Conservation (phyloP, 2,329 filamentous ascomycete species). For the Laburnicola sp. region DNA sequence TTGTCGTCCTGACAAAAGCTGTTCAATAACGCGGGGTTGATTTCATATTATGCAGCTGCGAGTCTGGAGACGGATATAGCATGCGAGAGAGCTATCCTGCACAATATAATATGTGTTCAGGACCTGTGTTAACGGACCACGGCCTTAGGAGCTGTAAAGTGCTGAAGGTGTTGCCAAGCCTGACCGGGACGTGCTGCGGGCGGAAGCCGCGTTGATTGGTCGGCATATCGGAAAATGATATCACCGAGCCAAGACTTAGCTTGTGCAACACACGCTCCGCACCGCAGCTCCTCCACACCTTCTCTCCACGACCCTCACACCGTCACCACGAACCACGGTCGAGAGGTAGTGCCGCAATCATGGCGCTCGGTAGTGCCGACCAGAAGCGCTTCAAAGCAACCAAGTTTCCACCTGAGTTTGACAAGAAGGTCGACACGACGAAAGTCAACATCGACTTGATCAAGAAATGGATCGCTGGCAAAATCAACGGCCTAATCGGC, state of each 20-base stretch:
- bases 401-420: slow-evolving; percentile 93
- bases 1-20: too few species aligned
- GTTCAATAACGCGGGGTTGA: too few species aligned
- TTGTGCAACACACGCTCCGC: background rate
- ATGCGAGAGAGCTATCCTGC: too few species aligned
- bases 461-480: slow-evolving; percentile 96
- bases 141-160: background rate
- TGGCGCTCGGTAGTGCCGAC: slow-evolving; percentile 78
- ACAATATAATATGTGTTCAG: too few species aligned
- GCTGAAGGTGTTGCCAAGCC: background rate
- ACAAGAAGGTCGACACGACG: slow-evolving; percentile 91
- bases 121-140: too few species aligned
- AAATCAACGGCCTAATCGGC: slow-evolving; percentile 82
- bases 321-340: slow-evolving; percentile 2
- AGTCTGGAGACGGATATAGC: too few species aligned
- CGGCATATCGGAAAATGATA: background rate
- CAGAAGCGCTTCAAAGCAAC: slow-evolving; percentile 87
- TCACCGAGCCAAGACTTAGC: too few species aligned
- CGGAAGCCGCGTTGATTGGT: slow-evolving; percentile 7
- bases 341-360: slow-evolving; percentile 46
- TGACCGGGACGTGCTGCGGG: background rate
- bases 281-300: background rate
- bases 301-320: slow-evolving; percentile 5
- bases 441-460: slow-evolving; percentile 98
- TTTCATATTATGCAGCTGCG: too few species aligned